phyloP scores from a whole-genome alignment of 306 rosid species.

The Morella rubra region DNA sequence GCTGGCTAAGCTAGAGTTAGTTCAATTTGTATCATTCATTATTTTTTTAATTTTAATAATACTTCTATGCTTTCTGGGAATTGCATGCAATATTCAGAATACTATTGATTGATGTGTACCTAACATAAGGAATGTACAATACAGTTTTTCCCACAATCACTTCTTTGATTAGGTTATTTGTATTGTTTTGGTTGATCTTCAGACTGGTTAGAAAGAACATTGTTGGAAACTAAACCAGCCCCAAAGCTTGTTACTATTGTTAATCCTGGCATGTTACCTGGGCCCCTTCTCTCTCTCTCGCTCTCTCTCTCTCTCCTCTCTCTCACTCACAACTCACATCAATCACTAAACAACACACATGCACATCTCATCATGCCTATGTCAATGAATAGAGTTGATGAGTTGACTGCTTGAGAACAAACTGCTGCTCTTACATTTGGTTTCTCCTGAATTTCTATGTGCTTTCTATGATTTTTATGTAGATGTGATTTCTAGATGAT shows the following conservation, averaged over 20 bases:
- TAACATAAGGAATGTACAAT: conserved; percentile 1
- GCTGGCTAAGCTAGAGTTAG: neutral
- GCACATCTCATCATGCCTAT: too few species aligned
- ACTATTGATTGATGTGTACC: conserved; percentile 2
- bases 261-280: conserved; percentile 97
- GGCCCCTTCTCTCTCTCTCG: conserved; percentile 51
- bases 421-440: neutral
- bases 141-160: conserved; percentile 17
- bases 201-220: conserved; percentile 84
- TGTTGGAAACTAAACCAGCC: conserved; percentile 70
- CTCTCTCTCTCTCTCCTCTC: conserved; percentile 25
- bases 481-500: conserved; percentile 98
- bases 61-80: neutral
- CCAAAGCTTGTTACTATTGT: conserved; percentile 94
- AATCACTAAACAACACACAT: too few species aligned
- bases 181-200: conserved; percentile 35
- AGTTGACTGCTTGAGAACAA: neutral
- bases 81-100: too few species aligned
- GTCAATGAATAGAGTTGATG: conserved; percentile 22
- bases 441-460: conserved; percentile 22
- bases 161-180: conserved; percentile 17
- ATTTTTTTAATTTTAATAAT: conserved; percentile 6
- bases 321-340: too few species aligned
- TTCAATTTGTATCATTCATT: neutral
- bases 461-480: conserved; percentile 31